Evolutionary conservation across 768 basidiomycete genomes (phyloP).

Genomic region (Mycena metata): DNA sequence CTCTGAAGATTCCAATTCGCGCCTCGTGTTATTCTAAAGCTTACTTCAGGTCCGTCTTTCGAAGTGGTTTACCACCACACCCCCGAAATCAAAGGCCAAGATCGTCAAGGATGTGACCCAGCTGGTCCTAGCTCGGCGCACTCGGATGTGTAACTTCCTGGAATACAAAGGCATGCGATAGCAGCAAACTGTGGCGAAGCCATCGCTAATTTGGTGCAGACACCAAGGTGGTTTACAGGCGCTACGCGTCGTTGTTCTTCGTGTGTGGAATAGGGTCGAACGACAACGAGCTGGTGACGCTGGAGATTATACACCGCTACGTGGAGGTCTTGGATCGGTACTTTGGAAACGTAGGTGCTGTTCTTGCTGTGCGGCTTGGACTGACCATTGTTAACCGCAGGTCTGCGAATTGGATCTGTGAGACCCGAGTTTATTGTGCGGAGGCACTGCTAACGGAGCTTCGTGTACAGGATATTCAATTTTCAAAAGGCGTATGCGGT

Average conservation of each 20-base stretch:
- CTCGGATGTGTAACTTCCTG: slow-evolving; percentile 89
- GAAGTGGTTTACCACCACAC: slow-evolving; percentile 89
- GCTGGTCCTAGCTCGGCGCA: slow-evolving; percentile 83
- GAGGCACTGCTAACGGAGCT: slow-evolving; percentile 19
- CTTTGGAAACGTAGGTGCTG: slow-evolving; percentile 74
- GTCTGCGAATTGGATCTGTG: slow-evolving; percentile 87
- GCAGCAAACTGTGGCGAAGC: slow-evolving; percentile 35
- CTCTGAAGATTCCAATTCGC: too few relatives aligned
- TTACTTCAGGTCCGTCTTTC: slow-evolving; percentile 61
- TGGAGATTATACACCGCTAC: slow-evolving; percentile 88
- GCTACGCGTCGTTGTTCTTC: slow-evolving; percentile 90
- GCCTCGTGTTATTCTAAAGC: too few relatives aligned
- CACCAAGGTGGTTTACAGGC: slow-evolving; percentile 82
- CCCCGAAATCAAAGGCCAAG: slow-evolving; percentile 81
- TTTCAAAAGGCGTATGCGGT: slow-evolving; percentile 91
- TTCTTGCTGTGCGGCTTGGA: slow-evolving; percentile 18
- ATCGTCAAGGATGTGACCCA: slow-evolving; percentile 93
- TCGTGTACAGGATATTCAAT: slow-evolving; percentile 77
- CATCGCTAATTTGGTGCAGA: slow-evolving; percentile 21
- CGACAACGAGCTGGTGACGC: slow-evolving; percentile 86
- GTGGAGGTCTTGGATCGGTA: slow-evolving; percentile 85
- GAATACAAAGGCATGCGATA: slow-evolving; percentile 82
- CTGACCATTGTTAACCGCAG: slow-evolving; percentile 44
- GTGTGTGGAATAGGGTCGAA: slow-evolving; percentile 77
- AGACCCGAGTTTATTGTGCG: slow-evolving; percentile 42